phyloP scores from a whole-genome alignment of 352 stramenopile genomes.

The Nothophytophthora sp. region DNA sequence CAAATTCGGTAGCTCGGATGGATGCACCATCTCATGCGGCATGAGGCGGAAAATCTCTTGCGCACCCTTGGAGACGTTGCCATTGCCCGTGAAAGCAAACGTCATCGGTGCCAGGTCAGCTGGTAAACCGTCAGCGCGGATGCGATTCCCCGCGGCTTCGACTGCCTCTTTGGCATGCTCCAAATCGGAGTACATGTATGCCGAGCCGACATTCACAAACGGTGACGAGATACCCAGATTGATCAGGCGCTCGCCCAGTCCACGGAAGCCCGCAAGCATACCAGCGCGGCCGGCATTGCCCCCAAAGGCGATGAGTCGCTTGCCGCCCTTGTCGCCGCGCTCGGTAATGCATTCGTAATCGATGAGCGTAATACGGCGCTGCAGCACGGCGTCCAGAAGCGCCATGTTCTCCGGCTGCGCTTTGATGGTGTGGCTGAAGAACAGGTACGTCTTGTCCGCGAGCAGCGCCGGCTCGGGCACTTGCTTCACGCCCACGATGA shows the following conservation, averaged over 20 bases:
- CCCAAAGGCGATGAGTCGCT: constrained; percentile 94
- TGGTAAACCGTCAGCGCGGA: constrained; percentile 81
- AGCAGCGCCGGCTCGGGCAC: constrained; percentile 83
- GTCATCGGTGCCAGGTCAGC: constrained; percentile 78
- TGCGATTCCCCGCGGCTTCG: constrained; percentile 76
- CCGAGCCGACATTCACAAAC: constrained; percentile 93
- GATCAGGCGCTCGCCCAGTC: constrained; percentile 92
- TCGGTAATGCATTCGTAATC: constrained; percentile 97
- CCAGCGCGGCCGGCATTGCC: constrained; percentile 94
- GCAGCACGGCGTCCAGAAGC: constrained; percentile 91
- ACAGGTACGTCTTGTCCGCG: constrained; percentile 94
- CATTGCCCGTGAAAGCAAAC: constrained; percentile 94
- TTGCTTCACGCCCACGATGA: constrained; percentile 97
- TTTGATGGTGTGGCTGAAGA: constrained; percentile 98
- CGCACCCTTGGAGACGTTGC: constrained; percentile 94
- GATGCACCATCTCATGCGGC: constrained; percentile 93
- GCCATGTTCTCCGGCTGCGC: constrained; percentile 96
- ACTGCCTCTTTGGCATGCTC: constrained; percentile 89
- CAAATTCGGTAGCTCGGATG: constrained; percentile 83
- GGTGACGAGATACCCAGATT: constrained; percentile 93
- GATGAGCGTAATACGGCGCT: constrained; percentile 93
- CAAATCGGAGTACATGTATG: constrained; percentile 95
- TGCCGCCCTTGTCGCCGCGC: constrained; percentile 67
- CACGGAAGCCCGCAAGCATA: constrained; percentile 94
- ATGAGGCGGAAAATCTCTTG: constrained; percentile 95